Percentiles rank a stretch among this genome's conserved stretches.
Conservation (phyloP, 805 yeast species). For the Komagataella phaffii region DNA sequence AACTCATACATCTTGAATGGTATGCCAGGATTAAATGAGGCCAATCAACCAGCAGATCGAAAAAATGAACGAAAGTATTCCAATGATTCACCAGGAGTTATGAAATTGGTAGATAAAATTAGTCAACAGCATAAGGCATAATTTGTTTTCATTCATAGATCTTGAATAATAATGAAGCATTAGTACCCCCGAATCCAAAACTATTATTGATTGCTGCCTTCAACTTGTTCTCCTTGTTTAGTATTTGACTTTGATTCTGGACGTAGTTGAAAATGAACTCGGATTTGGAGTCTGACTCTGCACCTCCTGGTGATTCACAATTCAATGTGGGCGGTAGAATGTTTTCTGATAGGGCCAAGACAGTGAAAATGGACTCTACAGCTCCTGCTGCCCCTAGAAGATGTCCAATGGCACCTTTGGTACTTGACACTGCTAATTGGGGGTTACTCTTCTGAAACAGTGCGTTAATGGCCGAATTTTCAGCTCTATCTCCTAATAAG, state of each 20-base stretch:
- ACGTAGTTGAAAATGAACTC: conserved; percentile 46
- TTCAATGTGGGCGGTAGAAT: conserved; percentile 75
- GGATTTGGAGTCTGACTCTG: conserved; percentile 26
- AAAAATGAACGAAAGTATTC: not conserved
- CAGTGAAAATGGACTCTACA: conserved; percentile 75
- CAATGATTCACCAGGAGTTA: not conserved
- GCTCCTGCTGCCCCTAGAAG: conserved; percentile 94
- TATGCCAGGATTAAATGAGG: not conserved
- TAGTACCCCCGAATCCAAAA: conserved; percentile 97
- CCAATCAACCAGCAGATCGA: not conserved
- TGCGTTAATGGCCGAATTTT: conserved; percentile 55
- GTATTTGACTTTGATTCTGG: conserved; percentile 24
- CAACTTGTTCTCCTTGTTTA: conserved; percentile 16
- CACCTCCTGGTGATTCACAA: conserved; percentile 37
- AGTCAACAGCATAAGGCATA: not conserved
- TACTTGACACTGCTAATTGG: conserved; percentile 51
- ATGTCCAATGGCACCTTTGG: conserved; percentile 91
- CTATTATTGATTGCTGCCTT: conserved; percentile 70
- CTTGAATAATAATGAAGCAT: conserved; percentile 52
- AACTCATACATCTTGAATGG: not conserved
- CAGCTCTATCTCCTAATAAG: conserved; percentile 78
- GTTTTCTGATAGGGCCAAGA: conserved; percentile 45
- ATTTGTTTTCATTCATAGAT: not conserved
- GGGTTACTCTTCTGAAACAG: conserved; percentile 28
- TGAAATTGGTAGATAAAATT: not conserved